Evolutionary conservation across 1,139 yeast species (phyloP), one percentile per base, ranked within the genome.

Genomic region (Protomyces gravidus): DNA sequence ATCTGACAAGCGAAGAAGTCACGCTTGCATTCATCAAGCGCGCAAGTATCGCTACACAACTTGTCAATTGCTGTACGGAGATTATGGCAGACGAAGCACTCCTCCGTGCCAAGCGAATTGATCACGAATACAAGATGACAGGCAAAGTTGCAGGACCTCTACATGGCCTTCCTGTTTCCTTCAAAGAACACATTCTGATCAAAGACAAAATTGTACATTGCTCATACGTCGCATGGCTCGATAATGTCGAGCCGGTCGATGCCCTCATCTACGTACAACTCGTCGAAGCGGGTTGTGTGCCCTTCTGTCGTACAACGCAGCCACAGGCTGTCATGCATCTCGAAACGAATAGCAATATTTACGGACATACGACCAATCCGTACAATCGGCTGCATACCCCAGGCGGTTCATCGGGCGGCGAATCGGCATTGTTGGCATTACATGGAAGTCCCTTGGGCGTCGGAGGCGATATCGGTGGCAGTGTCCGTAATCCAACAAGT

Each of bases 391-490:
- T 66, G 1, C 69, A 80, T 49, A 71, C 80, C 0, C 68, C 78
- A n/a, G 85, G 86, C 49, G 86, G 86, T 0, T 78, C 82, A 4
- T 75, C 80, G 3, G 83, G 83, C n/a, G 85, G 85, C 50, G 84
- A 80, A 68, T 82, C 80, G n/a, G 76, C 83, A 0, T 67, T 80
- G 23, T 66, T 80, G 25, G 80, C 77, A 1, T 67, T 76, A 26
- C 72, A 72, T 46, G 83, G 78, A n/a, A 72, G 80, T 0, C 66
- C 74, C 6, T 62, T 80, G 46, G 84, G 83, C 1, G 69, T 80
- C 40, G 84, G 84, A 13, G 78, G 83, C 5, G 85, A 81, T 68
- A 80, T 81, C 62, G 85, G 90, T 11, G 85, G 85, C 2, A 74
- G 79, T 47, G 78, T 81, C 50, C 70, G 85, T 59, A 75, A 74